Percentiles rank a stretch among this genome's conserved stretches.
Conservation (phyloP, 495 filamentous ascomycete species). For the Xylaria bambusicola region DNA sequence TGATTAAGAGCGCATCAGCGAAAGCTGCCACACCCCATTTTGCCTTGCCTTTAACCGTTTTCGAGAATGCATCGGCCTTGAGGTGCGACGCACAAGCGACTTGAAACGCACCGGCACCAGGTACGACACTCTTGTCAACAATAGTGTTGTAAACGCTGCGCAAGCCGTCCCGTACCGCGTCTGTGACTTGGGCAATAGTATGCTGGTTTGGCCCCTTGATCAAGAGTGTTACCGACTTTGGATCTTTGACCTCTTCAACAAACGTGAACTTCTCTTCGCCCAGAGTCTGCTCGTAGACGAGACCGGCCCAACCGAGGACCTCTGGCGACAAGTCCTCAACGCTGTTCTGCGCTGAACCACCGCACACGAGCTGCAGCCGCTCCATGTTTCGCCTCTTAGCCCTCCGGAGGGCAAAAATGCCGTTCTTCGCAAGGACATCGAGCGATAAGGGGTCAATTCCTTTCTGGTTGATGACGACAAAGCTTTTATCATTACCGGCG, state of each 20-base stretch:
- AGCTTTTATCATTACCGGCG: slow-evolving; percentile 91
- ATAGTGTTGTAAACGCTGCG: slow-evolving; percentile 98
- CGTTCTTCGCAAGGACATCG: slow-evolving; percentile 96
- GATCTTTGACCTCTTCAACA: slow-evolving; percentile 96
- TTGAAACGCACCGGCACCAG: slow-evolving; percentile 94
- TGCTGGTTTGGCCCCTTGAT: slow-evolving; percentile 98
- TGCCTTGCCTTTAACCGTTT: slow-evolving; percentile 93
- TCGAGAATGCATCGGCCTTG: slow-evolving; percentile 75
- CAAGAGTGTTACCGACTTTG: slow-evolving; percentile 96
- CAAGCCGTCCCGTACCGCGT: slow-evolving; percentile 95
- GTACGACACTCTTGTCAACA: slow-evolving; percentile 91
- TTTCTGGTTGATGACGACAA: slow-evolving; percentile 99
- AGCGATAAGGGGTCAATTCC: slow-evolving; percentile 95
- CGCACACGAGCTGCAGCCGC: slow-evolving; percentile 89
- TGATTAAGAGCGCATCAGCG: slow-evolving; percentile 88
- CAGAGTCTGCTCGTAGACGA: slow-evolving; percentile 95
- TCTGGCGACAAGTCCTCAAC: slow-evolving; percentile 90
- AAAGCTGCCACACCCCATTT: slow-evolving; percentile 94
- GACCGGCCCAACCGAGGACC: slow-evolving; percentile 91
- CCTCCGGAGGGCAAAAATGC: slow-evolving; percentile 88
- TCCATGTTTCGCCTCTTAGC: slow-evolving; percentile 99
- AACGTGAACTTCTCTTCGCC: slow-evolving; percentile 99
- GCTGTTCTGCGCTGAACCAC: slow-evolving; percentile 89
- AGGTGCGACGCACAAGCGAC: slow-evolving; percentile 91
- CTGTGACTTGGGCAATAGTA: slow-evolving; percentile 93